Evolutionary conservation across 257 asterid genomes (phyloP).

Genomic region (Asclepias syriaca): DNA sequence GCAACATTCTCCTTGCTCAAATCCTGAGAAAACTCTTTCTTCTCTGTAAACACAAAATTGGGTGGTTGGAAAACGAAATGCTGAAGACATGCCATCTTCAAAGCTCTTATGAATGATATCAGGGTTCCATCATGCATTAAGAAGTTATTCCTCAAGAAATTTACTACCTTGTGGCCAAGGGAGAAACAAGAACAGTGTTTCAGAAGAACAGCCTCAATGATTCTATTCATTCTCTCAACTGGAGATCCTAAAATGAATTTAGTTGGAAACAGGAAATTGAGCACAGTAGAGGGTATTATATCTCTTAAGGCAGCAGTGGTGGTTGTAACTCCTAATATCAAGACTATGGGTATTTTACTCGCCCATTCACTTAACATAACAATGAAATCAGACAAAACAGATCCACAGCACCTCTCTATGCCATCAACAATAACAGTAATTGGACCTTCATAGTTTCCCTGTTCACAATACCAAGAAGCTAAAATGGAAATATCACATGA

Average conservation of each 20-base stretch:
- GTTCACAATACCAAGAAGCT: slow-evolving; percentile 79
- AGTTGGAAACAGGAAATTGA: slow-evolving; percentile 45
- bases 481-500: slow-evolving; percentile 77
- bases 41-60: slow-evolving; percentile 34
- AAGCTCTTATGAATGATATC: slow-evolving; percentile 70
- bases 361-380: slow-evolving; percentile 90
- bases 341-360: slow-evolving; percentile 63
- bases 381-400: slow-evolving; percentile 79
- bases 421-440: slow-evolving; percentile 76
- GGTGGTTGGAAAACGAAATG: slow-evolving; percentile 55
- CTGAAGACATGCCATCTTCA: slow-evolving; percentile 72
- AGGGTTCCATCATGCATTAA: slow-evolving; percentile 87
- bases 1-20: slow-evolving; percentile 31
- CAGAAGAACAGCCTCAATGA: slow-evolving; percentile 66
- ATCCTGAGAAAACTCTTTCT: slow-evolving; percentile 39
- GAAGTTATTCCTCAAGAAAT: slow-evolving; percentile 73
- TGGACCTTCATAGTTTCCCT: slow-evolving; percentile 54
- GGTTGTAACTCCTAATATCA: slow-evolving; percentile 87
- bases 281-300: slow-evolving; percentile 50
- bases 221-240: slow-evolving; percentile 74
- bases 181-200: slow-evolving; percentile 51
- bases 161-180: slow-evolving; percentile 61
- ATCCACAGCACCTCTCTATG: slow-evolving; percentile 71
- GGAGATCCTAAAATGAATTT: slow-evolving; percentile 74
- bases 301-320: slow-evolving; percentile 58